phyloP scores from a whole-genome alignment of 768 basidiomycete species.

The Pleurotus giganteus region DNA sequence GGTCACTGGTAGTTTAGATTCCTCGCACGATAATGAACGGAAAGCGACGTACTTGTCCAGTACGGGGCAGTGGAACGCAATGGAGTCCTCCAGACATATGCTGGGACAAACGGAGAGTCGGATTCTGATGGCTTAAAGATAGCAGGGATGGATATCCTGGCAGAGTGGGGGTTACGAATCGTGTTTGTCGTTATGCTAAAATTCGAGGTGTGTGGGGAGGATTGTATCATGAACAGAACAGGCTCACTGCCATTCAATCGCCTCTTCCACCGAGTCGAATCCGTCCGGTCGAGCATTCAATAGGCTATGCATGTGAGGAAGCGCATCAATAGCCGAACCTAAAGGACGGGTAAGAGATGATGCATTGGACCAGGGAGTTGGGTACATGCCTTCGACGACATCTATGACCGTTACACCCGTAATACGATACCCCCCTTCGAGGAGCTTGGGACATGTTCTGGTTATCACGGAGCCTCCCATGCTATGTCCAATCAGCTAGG shows the following conservation, averaged over 20 bases:
- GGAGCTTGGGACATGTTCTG: constrained; percentile 63
- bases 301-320: constrained; percentile 89
- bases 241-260: constrained; percentile 94
- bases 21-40: neutral
- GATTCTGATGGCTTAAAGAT: constrained; percentile 52
- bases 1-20: neutral
- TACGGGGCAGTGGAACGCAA: constrained; percentile 82
- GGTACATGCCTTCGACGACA: constrained; percentile 77
- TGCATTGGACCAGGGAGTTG: neutral
- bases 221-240: neutral
- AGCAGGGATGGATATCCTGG: constrained; percentile 85
- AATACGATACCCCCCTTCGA: constrained; percentile 66
- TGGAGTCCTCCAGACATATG: constrained; percentile 81
- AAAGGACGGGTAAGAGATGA: neutral
- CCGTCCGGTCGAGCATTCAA: constrained; percentile 83
- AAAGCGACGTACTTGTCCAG: constrained; percentile 69
- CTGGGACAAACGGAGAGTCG: constrained; percentile 33
- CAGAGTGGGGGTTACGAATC: constrained; percentile 78
- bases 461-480: constrained; percentile 95
- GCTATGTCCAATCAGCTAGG: constrained; percentile 86
- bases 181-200: constrained; percentile 75
- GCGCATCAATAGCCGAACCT: constrained; percentile 92
- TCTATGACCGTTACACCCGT: constrained; percentile 81
- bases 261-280: constrained; percentile 81
- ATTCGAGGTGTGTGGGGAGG: neutral